phyloP scores from a whole-genome alignment of 192 early-diverging fungal genomes.

The Paraglomus brasilianum region DNA sequence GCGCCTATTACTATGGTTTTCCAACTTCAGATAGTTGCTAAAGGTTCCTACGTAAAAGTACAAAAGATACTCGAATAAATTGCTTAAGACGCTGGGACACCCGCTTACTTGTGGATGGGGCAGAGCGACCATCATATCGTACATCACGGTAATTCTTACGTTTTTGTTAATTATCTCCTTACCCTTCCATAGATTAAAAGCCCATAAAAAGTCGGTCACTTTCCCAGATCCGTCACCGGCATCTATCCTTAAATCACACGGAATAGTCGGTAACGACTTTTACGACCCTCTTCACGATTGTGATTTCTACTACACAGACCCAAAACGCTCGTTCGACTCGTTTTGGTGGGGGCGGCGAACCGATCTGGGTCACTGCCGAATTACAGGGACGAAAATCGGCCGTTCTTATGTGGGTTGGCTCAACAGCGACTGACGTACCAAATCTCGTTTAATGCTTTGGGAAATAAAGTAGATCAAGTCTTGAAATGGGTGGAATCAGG shows the following conservation, averaged over 20 bases:
- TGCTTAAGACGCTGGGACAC: too few species aligned
- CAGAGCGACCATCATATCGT: too few species aligned
- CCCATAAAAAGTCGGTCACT: conserved; percentile 76
- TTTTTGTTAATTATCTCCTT: too few species aligned
- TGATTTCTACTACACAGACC: conserved; percentile 76
- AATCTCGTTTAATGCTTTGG: conserved; percentile 42
- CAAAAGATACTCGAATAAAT: too few species aligned
- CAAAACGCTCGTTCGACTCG: conserved; percentile 54
- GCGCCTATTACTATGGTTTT: too few species aligned
- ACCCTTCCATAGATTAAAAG: too few species aligned
- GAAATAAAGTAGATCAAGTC: conserved; percentile 57
- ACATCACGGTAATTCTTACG: too few species aligned
- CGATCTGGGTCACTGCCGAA: conserved; percentile 88
- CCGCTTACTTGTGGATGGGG: too few species aligned
- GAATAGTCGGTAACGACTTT: conserved; percentile 86
- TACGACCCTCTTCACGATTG: conserved; percentile 70
- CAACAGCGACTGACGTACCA: conserved; percentile 60
- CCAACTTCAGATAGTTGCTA: too few species aligned
- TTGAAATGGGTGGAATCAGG: conserved; percentile 87
- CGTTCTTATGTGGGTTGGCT: conserved; percentile 91
- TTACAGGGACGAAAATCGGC: conserved; percentile 66
- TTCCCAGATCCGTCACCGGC: conserved; percentile 94
- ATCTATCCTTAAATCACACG: conserved; percentile 89
- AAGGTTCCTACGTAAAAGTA: too few species aligned
- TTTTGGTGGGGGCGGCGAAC: conserved; percentile 92